Evolutionary conservation across 176 grass and related monocot genomes (phyloP).

Genomic region (Sorghum bicolor): DNA sequence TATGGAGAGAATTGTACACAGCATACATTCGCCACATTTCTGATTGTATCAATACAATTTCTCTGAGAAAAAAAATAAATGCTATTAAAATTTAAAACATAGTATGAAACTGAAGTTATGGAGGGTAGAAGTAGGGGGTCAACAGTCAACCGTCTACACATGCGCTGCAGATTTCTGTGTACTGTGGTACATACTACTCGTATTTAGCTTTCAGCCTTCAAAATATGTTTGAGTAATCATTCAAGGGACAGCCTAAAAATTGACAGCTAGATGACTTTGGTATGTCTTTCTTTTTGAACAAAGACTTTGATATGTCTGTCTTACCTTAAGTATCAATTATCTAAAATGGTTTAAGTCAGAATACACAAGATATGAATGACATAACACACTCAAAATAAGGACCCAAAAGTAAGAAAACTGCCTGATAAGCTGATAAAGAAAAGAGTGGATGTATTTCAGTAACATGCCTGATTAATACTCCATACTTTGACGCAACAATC

Average conservation of each 20-base stretch:
- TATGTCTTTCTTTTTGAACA: not conserved
- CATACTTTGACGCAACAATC: constrained; percentile 93
- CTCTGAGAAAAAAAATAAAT: constrained; percentile 51
- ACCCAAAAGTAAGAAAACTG: constrained; percentile 3
- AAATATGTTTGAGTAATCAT: not conserved
- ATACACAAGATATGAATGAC: not conserved
- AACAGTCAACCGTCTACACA: not conserved
- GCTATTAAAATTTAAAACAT: constrained; percentile 19
- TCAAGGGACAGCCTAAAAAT: not conserved
- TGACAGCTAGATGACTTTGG: not conserved
- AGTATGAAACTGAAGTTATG: not conserved
- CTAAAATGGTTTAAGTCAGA: not conserved
- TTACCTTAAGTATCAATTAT: constrained; percentile 11
- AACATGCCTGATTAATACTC: constrained; percentile 86
- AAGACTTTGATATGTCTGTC: not conserved
- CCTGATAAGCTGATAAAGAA: not conserved
- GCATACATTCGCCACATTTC: constrained; percentile 83
- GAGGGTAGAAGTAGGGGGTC: not conserved
- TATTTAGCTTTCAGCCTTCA: not conserved
- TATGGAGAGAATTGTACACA: constrained; percentile 89
- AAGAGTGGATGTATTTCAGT: constrained; percentile 12
- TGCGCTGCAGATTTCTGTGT: not conserved
- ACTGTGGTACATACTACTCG: not conserved
- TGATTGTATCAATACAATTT: constrained; percentile 77
- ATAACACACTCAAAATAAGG: constrained; percentile 10